Conservation (phyloP, 257 asterid genomes). For the Petrea volubilis region DNA sequence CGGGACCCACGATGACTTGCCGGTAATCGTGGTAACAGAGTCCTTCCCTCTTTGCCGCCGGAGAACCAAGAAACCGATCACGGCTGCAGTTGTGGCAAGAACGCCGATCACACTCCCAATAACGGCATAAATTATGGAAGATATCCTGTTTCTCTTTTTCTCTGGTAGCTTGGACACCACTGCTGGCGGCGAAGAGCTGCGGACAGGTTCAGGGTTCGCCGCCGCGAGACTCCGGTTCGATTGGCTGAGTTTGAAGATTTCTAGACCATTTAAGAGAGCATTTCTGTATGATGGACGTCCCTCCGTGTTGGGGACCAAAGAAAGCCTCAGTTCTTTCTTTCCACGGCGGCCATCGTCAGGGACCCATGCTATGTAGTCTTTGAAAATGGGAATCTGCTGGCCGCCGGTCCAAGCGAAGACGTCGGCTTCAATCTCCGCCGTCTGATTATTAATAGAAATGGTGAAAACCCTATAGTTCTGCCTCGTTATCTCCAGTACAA, state of each 20-base stretch:
- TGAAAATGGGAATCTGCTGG: constrained; percentile 31
- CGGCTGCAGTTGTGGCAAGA: constrained; percentile 14
- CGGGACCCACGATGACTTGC: constrained; percentile 43
- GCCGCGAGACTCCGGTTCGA: constrained; percentile 41
- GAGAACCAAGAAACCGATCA: constrained; percentile 23
- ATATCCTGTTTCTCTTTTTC: background rate
- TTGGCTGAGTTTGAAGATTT: constrained; percentile 55
- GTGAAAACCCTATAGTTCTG: constrained; percentile 27
- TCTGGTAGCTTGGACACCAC: background rate
- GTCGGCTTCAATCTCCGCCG: constrained; percentile 22
- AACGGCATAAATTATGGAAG: background rate
- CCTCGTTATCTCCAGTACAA: background rate
- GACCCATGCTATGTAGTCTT: constrained; percentile 38
- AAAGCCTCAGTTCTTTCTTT: constrained; percentile 28
- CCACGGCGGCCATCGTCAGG: constrained; percentile 18
- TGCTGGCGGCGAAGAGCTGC: background rate
- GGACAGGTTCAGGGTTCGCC: constrained; percentile 33
- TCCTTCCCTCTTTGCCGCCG: constrained; percentile 33
- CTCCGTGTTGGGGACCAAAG: constrained; percentile 28
- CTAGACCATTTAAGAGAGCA: constrained; percentile 60
- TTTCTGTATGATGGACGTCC: background rate
- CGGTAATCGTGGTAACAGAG: background rate
- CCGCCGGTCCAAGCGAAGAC: constrained; percentile 27
- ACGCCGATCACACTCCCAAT: constrained; percentile 37
- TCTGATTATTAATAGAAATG: constrained; percentile 24